Evolutionary conservation across 2,329 filamentous ascomycete genomes (phyloP), one percentile per base, ranked within the genome.

Genomic region (Penicillium sumatraense): DNA sequence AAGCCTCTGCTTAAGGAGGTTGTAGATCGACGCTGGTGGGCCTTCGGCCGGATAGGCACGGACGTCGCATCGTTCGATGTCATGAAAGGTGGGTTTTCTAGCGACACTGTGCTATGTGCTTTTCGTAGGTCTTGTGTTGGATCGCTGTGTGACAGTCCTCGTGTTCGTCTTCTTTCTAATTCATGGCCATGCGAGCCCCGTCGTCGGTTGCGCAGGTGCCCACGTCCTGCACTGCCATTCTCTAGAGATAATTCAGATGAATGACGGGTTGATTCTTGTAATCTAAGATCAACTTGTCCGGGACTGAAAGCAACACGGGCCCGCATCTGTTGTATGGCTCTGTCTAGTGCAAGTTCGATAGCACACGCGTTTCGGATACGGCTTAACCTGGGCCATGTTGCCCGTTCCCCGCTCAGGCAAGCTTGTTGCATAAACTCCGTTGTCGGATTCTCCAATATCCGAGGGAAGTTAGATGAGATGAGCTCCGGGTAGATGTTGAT

Each of bases 401-500:
- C 93, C 54, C 87, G 83, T 72, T 97, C 90, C 6, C 93, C 93
- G 23, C 85, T 83, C 6, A 91, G 77, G 65, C 89, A 89, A 8
- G 90, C 88, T 44, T 89, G 83, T 5, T 88, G 73, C 90, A 98
- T 96, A 70, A 96, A 98, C 4, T 93, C 90, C 0, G 86, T 78
- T 0, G 89, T 92, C 1, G 93, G 93, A 55, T 98, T 98, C 59
- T 83, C 88, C 41, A 98, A 79, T 23, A 97, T 86, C 8, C 84
- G 83, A 1, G 89, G 88, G 20, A 96, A 84, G 58, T 96, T 88
- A 7, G 86, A 81, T 49, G 89, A 86, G 4, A 83, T 84, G 54
- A 96, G 88, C 51, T 91, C 86, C 0, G 93, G 93, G 27, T 96
- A 81, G 51, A 98, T 96, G 41, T 92, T 98, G 69, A 98, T 96